These are phyloP conservation scores for Fonsecaea pedrosoi DNA, from an alignment of 2,329 filamentous ascomycete species.

Conservation along the genomic window DNA sequence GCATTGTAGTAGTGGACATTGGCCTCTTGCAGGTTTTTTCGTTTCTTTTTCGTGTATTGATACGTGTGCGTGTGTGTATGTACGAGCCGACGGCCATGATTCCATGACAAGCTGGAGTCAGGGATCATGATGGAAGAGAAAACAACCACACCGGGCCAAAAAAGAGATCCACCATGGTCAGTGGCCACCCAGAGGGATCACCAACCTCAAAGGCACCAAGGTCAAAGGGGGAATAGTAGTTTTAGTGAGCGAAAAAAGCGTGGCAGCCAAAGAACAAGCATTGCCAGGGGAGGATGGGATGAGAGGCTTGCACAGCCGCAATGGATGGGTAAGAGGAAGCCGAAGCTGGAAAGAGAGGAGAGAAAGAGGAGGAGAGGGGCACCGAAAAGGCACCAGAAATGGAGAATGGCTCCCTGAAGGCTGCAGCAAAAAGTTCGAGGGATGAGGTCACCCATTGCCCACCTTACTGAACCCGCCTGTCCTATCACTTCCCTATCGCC, in stretches of 20 bases:
- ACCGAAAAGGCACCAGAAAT: conserved; percentile 4
- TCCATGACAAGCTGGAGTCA: conserved; percentile 25
- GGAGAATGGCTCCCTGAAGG: conserved; percentile 25
- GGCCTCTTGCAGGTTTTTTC: neutral
- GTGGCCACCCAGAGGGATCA: neutral
- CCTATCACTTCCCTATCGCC: conserved; percentile 23
- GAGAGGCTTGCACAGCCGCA: conserved; percentile 34
- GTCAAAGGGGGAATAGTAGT: neutral
- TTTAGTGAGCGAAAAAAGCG: conserved; percentile 12
- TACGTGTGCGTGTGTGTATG: conserved; percentile 12
- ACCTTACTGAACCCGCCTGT: conserved; percentile 4
- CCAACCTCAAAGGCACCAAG: neutral
- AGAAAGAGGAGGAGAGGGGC: conserved; percentile 17
- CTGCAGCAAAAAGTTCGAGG: conserved; percentile 19
- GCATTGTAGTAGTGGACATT: conserved; percentile 3
- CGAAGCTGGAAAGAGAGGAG: conserved; percentile 11
- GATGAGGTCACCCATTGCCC: conserved; percentile 26
- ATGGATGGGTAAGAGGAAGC: conserved; percentile 8
- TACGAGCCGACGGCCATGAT: conserved; percentile 3
- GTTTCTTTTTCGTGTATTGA: conserved; percentile 10
- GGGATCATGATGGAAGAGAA: conserved; percentile 5
- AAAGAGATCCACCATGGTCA: conserved; percentile 15
- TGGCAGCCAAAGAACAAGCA: conserved; percentile 27
- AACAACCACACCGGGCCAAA: conserved; percentile 12
- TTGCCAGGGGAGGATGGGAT: conserved; percentile 12